Evolutionary conservation across 2,329 filamentous ascomycete genomes (phyloP).

Genomic region (Sordariomycetes sp.): DNA sequence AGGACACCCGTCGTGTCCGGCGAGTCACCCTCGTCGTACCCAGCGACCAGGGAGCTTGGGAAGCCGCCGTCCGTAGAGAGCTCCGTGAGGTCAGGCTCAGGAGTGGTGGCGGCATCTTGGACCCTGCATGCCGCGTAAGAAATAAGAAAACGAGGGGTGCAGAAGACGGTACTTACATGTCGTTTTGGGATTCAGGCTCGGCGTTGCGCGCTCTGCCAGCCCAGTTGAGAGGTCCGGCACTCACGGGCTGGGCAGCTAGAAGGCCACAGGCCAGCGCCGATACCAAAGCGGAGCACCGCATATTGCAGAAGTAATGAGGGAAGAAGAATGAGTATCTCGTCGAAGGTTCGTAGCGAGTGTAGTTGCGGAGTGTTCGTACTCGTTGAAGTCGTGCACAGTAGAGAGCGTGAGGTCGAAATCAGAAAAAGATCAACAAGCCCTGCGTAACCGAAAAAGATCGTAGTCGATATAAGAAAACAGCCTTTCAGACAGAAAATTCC

Average conservation of each 20-base stretch:
- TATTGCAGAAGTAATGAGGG: slow-evolving; percentile 3
- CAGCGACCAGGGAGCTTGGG: slow-evolving; percentile 1
- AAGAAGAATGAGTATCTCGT: slow-evolving; percentile 6
- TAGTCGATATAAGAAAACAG: too few species aligned
- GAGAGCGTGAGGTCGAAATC: too few species aligned
- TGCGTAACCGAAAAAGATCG: too few species aligned
- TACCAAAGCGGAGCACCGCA: slow-evolving; percentile 5
- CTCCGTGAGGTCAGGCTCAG: slow-evolving; percentile 1
- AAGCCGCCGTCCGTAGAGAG: slow-evolving; percentile 1
- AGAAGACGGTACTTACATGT: slow-evolving; percentile 13
- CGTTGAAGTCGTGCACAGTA: too few species aligned
- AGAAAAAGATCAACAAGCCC: too few species aligned
- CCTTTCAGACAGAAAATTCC: too few species aligned
- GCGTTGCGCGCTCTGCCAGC: slow-evolving; percentile 17
- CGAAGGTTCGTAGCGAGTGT: too few species aligned
- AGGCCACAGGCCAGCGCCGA: slow-evolving; percentile 15
- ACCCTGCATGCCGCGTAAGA: too few species aligned
- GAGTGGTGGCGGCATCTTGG: slow-evolving; percentile 1
- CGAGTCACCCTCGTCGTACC: not conserved
- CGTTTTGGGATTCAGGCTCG: too few species aligned
- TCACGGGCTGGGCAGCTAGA: slow-evolving; percentile 15
- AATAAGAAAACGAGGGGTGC: too few species aligned
- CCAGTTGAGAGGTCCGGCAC: slow-evolving; percentile 26
- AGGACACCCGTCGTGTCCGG: too few species aligned
- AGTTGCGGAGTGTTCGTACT: too few species aligned